Base-by-base conservation (phyloP, 495 filamentous ascomycete genomes). In the Lentithecium fluviatile region DNA sequence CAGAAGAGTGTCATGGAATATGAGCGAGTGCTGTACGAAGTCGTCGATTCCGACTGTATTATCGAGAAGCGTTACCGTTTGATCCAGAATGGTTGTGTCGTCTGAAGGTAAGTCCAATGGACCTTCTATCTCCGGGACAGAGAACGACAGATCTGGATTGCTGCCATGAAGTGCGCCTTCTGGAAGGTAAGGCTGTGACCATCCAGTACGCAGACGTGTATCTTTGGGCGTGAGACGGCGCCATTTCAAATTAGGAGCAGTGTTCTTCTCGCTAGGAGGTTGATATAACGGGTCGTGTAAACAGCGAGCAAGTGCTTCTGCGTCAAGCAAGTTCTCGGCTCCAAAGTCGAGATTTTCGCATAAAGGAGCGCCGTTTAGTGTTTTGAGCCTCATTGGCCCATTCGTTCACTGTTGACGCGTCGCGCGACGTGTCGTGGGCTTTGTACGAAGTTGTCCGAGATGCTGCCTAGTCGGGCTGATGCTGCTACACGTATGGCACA, bases 141-240 rank as follows among this genome's bases (percentile, higher is more conserved):
- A 51, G 32, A 58, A 63, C 17, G 61, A 49, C 23, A 59, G 23
- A 11, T 45, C 15, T 1, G 49, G 23, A 29, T 29, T 23, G 10
- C n/a, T 32, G 2, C 19, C 34, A 24, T 52, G 37, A 4, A 49
- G 21, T 0, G 17, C 50, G 1, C 51, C 56, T 8, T 7, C 42
- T 34, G 62, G 62, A 2, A 60, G 45, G 26, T 56, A 65, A n/a
- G 62, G 62, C 32, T 65, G 62, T 12, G 62, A 65, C 56, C 56
- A 65, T 50, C 62, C 56, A 1, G 56, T 46, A 3, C 45, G 49
- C 5, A 65, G 51, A 21, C 43, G 50, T 12, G 56, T 59, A 11
- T 15, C 17, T 37, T 2, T 17, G 23, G 37, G 17, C 23, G 21
- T 13, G 11, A 65, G 40, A 12, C 42, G 62, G 5, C 62, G 62